Conservation (phyloP, 2,329 filamentous ascomycete species). For the Hypoxylon rubiginosum region DNA sequence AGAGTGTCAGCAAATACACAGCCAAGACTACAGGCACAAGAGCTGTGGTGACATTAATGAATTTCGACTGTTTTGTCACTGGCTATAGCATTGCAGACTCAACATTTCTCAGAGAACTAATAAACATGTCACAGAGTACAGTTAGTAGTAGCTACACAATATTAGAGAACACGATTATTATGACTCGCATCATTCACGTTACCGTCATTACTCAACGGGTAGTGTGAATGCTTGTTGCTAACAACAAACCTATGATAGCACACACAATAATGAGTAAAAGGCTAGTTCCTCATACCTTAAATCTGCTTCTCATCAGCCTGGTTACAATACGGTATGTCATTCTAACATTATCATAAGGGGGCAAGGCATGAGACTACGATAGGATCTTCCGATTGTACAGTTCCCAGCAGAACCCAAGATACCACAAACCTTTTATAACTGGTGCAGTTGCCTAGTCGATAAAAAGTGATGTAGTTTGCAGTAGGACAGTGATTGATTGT, state of each 20-base stretch:
- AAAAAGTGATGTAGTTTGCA: conserved; percentile 5
- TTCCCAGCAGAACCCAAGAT: not conserved
- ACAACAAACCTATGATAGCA: not conserved
- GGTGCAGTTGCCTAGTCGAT: not conserved
- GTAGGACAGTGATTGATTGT: conserved; percentile 6
- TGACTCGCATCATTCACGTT: not conserved
- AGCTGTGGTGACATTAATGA: not conserved
- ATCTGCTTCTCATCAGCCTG: not conserved
- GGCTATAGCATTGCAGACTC: not conserved
- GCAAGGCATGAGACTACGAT: not conserved
- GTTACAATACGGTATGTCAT: not conserved
- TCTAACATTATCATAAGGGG: not conserved
- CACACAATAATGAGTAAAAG: not conserved
- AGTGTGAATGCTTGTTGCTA: not conserved
- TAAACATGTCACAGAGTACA: not conserved
- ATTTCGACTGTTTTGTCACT: not conserved
- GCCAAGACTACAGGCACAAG: not conserved
- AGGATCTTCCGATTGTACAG: not conserved
- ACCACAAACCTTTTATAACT: not conserved
- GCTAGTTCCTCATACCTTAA: not conserved
- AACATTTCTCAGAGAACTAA: not conserved
- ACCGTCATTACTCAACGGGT: not conserved
- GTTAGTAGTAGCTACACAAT: not conserved
- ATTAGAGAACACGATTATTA: not conserved
- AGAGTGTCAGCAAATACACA: not conserved